Percentiles rank a stretch among this genome's conserved stretches.
These are phyloP conservation scores for Astrephomene gubernaculifera DNA, from an alignment of 139 green algal species.

Conservation along the genomic window DNA sequence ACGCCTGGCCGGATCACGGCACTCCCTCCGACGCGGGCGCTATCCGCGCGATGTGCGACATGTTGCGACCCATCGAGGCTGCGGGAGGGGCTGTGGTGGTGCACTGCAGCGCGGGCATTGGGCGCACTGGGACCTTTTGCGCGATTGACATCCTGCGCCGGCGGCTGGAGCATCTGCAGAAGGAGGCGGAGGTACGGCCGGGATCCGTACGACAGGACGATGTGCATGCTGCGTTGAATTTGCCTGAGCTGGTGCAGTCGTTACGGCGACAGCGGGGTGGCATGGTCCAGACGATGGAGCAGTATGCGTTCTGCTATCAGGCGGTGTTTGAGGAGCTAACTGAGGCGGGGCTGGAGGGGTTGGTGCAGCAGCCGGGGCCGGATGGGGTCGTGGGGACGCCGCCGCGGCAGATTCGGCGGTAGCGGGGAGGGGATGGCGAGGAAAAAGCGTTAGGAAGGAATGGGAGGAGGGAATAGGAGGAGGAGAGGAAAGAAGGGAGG, in stretches of 20 bases:
- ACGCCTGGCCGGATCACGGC: slow-evolving; percentile 76
- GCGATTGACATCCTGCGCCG: slow-evolving; percentile 83
- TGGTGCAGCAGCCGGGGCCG: neutral
- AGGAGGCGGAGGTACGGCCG: neutral
- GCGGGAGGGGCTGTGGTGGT: slow-evolving; percentile 45
- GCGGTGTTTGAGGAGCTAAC: slow-evolving; percentile 23
- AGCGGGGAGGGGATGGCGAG: no score
- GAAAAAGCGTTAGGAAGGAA: no score
- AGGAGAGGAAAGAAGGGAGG: no score
- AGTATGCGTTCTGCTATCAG: slow-evolving; percentile 86
- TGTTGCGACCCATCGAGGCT: slow-evolving; percentile 46
- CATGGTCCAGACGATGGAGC: slow-evolving; percentile 92
- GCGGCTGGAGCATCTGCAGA: slow-evolving; percentile 61
- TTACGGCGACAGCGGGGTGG: slow-evolving; percentile 82
- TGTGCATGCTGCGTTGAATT: slow-evolving; percentile 64
- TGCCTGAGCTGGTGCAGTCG: slow-evolving; percentile 71
- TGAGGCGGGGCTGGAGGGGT: neutral
- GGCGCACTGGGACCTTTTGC: slow-evolving; percentile 79
- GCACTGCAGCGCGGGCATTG: slow-evolving; percentile 87
- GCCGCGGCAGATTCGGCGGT: neutral
- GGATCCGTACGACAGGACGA: slow-evolving; percentile 18
- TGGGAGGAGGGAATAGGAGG: no score
- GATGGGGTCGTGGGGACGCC: neutral
- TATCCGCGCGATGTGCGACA: slow-evolving; percentile 57
- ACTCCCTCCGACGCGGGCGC: slow-evolving; percentile 53